Conservation (phyloP, 2,329 filamentous ascomycete species). For the Apiospora marii region DNA sequence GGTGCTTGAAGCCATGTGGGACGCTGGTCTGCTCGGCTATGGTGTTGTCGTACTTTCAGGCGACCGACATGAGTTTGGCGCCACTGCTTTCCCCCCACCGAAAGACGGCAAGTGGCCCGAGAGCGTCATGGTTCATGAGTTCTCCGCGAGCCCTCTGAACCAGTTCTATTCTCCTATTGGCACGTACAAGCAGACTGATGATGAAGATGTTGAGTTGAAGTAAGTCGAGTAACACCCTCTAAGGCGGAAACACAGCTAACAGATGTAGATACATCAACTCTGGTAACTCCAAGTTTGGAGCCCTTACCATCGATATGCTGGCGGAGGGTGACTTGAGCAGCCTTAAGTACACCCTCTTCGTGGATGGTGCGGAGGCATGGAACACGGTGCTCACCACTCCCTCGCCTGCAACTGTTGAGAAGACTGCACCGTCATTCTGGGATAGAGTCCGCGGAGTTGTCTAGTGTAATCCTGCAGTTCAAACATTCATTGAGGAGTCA, state of each 20-base stretch:
- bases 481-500: neutral
- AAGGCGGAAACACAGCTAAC: slow-evolving; percentile 33
- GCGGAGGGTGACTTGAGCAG: slow-evolving; percentile 72
- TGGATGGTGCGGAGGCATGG: slow-evolving; percentile 85
- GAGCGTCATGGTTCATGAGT: slow-evolving; percentile 80
- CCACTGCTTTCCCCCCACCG: slow-evolving; percentile 78
- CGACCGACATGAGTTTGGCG: slow-evolving; percentile 96
- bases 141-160: slow-evolving; percentile 87
- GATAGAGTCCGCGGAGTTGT: slow-evolving; percentile 45
- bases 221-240: slow-evolving; percentile 57
- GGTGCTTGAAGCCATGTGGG: slow-evolving; percentile 93
- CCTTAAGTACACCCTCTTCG: slow-evolving; percentile 81
- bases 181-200: slow-evolving; percentile 83
- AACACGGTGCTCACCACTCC: slow-evolving; percentile 63
- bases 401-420: slow-evolving; percentile 43
- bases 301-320: slow-evolving; percentile 77
- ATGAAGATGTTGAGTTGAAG: slow-evolving; percentile 85
- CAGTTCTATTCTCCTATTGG: slow-evolving; percentile 92
- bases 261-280: slow-evolving; percentile 74
- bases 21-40: slow-evolving; percentile 75
- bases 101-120: slow-evolving; percentile 68
- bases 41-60: slow-evolving; percentile 88
- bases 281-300: slow-evolving; percentile 89
- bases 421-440: slow-evolving; percentile 54
- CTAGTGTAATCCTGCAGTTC: slow-evolving; percentile 3